Base-by-base conservation (phyloP, 169 alveolate species). In the Cryptosporidium baileyi region DNA sequence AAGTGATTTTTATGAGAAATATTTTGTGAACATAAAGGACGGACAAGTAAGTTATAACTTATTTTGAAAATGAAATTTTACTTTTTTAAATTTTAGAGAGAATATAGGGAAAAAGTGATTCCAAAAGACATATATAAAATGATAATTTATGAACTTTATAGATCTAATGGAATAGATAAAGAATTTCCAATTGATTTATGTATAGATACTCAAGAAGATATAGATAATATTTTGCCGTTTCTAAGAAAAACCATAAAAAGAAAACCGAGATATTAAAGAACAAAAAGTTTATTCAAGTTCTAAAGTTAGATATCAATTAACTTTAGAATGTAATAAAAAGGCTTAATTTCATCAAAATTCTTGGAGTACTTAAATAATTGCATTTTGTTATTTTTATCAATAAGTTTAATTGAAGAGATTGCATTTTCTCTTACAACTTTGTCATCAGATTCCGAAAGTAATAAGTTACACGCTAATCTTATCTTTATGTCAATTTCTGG, bases 361-460 rank as follows among this genome's bases (percentile, higher is more conserved):
- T 6, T 45, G 5, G 57, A 45, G 5, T n/a, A n/a, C 32, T 30
- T 26, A 24, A 15, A 5, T 13, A 26, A 9, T 26, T 24, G 19
- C 22, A 15, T 32, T 26, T 22, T 65, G 24, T 26, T 32, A n/a
- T n/a, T 43, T 13, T 36, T 30, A 17, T 30, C n/a, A 30, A 15
- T 19, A 5, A n/a, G 24, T 24, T 34, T 74, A 19, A 74, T 51
- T 5, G 36, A 52, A 4, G 65, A 7, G 15, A 74, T 45, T 38
- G 85, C 85, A 51, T 52, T 52, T 28, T 57, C 54, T 28, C 40
- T 52, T 19, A 74, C 74, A 0, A 28, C 36, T 11, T 34, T 24
- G 11, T 74, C 85, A 7, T 59, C 36, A 34, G 85, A 74, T 40
- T 74, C 85, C 11, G 85, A 36, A 3, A 74, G 7, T 30, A 74